Conservation (phyloP, 805 yeast genomes). For the Saturnispora zaruensis region DNA sequence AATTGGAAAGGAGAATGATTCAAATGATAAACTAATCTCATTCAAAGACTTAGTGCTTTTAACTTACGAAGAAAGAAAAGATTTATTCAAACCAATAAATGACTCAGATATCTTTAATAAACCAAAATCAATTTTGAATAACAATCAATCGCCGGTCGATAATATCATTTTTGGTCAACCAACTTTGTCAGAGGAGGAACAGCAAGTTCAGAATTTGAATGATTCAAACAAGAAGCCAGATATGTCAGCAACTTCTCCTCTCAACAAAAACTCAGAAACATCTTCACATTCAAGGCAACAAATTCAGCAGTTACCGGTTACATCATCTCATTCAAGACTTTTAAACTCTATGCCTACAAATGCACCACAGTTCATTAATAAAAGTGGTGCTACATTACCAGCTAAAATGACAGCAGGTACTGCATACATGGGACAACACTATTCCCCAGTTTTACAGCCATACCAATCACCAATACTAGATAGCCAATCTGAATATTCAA, state of each 20-base stretch:
- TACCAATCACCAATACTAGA: background rate
- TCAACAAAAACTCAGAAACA: background rate
- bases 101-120: background rate
- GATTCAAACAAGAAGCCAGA: background rate
- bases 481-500: background rate
- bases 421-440: background rate
- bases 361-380: background rate
- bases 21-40: background rate
- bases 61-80: conserved; percentile 5
- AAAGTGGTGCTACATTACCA: background rate
- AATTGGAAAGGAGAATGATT: background rate
- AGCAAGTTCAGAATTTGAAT: background rate
- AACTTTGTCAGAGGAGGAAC: background rate
- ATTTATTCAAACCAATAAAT: background rate
- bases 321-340: background rate
- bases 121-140: background rate
- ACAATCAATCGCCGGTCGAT: background rate
- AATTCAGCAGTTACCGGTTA: background rate
- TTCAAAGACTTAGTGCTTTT: conserved; percentile 5
- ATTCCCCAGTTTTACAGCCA: background rate
- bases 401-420: background rate
- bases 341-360: background rate
- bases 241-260: background rate
- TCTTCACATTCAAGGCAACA: background rate
- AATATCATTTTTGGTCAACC: background rate